These are phyloP conservation scores for Aspergillus fumigatus DNA, from an alignment of 2,329 filamentous ascomycete genomes.

Conservation along the genomic window DNA sequence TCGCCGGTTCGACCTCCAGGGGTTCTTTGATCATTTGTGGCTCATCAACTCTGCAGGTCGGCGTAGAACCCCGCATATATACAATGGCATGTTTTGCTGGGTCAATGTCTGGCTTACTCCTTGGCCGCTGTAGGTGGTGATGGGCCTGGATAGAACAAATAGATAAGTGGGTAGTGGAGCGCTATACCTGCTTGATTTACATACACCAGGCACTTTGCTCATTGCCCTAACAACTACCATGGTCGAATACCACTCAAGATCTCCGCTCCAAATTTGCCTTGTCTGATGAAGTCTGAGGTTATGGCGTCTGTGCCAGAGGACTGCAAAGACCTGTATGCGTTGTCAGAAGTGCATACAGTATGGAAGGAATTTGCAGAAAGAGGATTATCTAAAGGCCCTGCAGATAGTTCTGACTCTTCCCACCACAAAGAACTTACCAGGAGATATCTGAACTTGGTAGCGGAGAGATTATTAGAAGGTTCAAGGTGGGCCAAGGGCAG, in stretches of 20 bases:
- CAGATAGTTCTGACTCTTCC: neutral
- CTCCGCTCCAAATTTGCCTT: slow-evolving; percentile 14
- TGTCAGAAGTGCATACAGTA: neutral
- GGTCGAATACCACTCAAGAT: slow-evolving; percentile 27
- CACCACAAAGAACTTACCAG: neutral
- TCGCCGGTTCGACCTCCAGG: slow-evolving; percentile 28
- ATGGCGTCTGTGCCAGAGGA: slow-evolving; percentile 18
- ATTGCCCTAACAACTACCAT: slow-evolving; percentile 32
- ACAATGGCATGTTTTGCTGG: slow-evolving; percentile 36
- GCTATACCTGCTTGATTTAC: slow-evolving; percentile 16
- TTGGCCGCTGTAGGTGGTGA: slow-evolving; percentile 37
- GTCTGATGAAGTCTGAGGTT: slow-evolving; percentile 5
- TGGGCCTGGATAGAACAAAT: slow-evolving; percentile 24
- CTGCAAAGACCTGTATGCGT: slow-evolving; percentile 22
- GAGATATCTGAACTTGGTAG: no score
- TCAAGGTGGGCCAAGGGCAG: no score
- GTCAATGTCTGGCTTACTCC: slow-evolving; percentile 32
- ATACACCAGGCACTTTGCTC: slow-evolving; percentile 28
- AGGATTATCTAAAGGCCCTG: neutral
- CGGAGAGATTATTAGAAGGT: no score
- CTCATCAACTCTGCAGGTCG: slow-evolving; percentile 19
- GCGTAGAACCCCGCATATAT: slow-evolving; percentile 23
- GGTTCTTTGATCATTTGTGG: slow-evolving; percentile 32
- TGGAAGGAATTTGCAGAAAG: neutral
- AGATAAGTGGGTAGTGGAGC: neutral